Evolutionary conservation across 768 basidiomycete genomes (phyloP).

Genomic region (Pleurotus tuoliensis): DNA sequence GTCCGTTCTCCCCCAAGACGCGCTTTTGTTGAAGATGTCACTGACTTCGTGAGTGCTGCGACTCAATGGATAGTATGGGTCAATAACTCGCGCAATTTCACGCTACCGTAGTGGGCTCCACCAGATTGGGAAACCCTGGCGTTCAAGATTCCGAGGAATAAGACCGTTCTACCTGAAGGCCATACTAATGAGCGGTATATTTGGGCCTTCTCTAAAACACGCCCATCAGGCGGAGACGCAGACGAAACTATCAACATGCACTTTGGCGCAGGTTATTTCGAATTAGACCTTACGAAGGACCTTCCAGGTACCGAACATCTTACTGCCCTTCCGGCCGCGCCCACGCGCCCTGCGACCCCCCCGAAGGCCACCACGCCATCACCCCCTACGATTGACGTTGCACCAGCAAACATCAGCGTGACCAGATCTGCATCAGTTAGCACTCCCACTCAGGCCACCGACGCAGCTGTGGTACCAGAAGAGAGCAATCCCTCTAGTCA

Average conservation of each 20-base stretch:
- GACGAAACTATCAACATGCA: constrained; percentile 31
- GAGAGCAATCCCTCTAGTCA: constrained; percentile 14
- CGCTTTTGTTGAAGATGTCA: constrained; percentile 27
- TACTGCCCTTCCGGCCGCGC: constrained; percentile 1
- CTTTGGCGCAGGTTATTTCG: constrained; percentile 26
- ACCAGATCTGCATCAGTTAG: not conserved
- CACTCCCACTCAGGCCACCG: not conserved
- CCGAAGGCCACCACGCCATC: not conserved
- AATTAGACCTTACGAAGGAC: constrained; percentile 29
- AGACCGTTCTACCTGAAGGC: constrained; percentile 12
- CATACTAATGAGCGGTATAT: constrained; percentile 10
- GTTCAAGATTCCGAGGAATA: constrained; percentile 39
- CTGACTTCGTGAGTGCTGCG: constrained; percentile 25
- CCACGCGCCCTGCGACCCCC: not conserved
- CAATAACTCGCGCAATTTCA: not conserved
- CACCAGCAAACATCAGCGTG: not conserved
- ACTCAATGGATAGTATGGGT: constrained; percentile 19
- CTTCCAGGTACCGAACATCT: constrained; percentile 11
- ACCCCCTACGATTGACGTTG: constrained; percentile 5
- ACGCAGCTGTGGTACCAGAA: not conserved
- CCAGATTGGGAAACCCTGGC: constrained; percentile 33
- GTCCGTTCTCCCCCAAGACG: constrained; percentile 40
- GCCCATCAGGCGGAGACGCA: constrained; percentile 21
- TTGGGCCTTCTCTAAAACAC: constrained; percentile 2
- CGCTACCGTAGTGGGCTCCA: constrained; percentile 1